Base-by-base conservation (phyloP, 2,329 filamentous ascomycete species). In the Trichoderma breve region DNA sequence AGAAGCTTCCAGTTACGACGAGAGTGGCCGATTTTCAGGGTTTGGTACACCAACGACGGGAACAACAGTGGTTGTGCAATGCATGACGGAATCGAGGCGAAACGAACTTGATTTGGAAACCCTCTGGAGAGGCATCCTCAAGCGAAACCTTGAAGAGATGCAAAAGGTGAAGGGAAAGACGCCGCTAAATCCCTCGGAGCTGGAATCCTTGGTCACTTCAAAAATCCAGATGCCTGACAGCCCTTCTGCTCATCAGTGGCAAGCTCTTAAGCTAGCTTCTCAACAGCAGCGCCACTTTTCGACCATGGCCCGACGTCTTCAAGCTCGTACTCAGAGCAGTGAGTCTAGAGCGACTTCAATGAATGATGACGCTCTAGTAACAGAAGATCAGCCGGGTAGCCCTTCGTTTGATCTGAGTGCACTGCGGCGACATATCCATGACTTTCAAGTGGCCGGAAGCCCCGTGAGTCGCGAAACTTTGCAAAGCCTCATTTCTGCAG, bases 1-100 rank as follows among this genome's bases (percentile, higher is more conserved):
- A 9, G 85, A 88, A 73, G 78, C 82, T 15, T 79, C 82, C 12
- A 81, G 84, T 30, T 78, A 86, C 47, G 84, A 86, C 24, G 82
- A 84, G 18, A 81, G 83, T 14, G 86, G 89, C 15, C 85, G 87
- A 9, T 89, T 95, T 71, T 90, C 94, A 39, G 95, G 95, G 0
- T 98, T 98, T 78, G 93, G 94, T 2, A 79, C 84, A 1, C 77
- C 83, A 5, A 79, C 82, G 39, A 79, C 77, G 0, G 87, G 87
- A 11, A 86, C 84, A 1, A 89, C 87, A 0, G 77, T 90, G 26
- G 85, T 90, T 15, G 81, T 90, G 11, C 88, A 90, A 76, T 84
- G 88, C 75, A 84, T 90, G 82, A 89, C 87, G 0, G 87, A 88
- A 75, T 77, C 82, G 9, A 82, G 87, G 71, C 83, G 88, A 36